A percentile compares a stretch with the other conserved stretches of the same genome.
phyloP scores from a whole-genome alignment of 441 rosid genomes.

The Manihot esculenta region DNA sequence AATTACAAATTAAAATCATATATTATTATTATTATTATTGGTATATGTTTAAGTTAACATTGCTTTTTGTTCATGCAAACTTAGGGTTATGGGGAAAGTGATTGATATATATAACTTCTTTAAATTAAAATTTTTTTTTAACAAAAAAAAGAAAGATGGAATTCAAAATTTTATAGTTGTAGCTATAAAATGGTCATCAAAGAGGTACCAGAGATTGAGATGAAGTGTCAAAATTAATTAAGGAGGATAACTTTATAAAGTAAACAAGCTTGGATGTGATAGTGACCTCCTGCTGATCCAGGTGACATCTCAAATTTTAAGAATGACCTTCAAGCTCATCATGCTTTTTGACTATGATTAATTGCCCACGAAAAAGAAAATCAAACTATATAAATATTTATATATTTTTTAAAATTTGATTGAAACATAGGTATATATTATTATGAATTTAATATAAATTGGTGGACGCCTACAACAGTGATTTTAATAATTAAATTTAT shows the following conservation, averaged over 20 bases:
- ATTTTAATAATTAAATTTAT: no score
- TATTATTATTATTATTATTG: no score
- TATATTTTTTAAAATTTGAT: no score
- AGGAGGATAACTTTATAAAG: slow-evolving; percentile 24
- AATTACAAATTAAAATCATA: no score
- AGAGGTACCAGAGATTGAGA: slow-evolving; percentile 17
- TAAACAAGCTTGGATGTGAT: slow-evolving; percentile 20
- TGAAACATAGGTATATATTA: no score
- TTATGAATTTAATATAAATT: no score
- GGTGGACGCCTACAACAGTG: no score
- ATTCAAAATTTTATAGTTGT: no score
- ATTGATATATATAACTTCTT: no score
- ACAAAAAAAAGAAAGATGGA: background rate
- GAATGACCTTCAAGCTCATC: background rate
- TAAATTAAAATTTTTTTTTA: background rate
- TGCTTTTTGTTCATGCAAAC: slow-evolving; percentile 1
- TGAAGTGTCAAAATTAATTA: slow-evolving; percentile 28
- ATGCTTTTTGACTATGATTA: background rate
- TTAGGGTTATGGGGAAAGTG: background rate
- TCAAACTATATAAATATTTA: no score
- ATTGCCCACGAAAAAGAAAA: background rate
- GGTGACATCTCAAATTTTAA: slow-evolving; percentile 12
- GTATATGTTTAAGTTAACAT: background rate
- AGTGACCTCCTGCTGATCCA: slow-evolving; percentile 11
- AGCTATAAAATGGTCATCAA: slow-evolving; percentile 2